phyloP scores from a whole-genome alignment of 371 early-diverging fungal genomes.

The Coemansia sp. region DNA sequence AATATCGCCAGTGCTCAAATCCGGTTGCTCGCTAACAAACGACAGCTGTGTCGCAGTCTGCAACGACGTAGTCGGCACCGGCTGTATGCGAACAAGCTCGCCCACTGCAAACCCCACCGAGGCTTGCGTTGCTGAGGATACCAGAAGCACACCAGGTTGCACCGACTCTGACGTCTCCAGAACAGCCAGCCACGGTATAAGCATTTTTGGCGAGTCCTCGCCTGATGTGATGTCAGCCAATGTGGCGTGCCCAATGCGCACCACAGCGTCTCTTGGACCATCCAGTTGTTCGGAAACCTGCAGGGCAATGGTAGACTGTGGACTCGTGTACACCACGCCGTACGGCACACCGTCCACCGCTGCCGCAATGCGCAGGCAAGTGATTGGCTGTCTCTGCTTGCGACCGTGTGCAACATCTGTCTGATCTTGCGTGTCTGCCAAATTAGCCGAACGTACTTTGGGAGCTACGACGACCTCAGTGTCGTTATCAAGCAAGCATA shows the following conservation, averaged over 20 bases:
- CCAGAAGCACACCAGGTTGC: slow-evolving; percentile 50
- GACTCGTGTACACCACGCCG: slow-evolving; percentile 16
- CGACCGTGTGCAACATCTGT: not conserved
- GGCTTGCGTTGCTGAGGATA: slow-evolving; percentile 4
- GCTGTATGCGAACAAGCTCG: slow-evolving; percentile 31
- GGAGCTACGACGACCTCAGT: slow-evolving; percentile 52
- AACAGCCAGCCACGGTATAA: slow-evolving; percentile 17
- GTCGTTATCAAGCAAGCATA: slow-evolving; percentile 47
- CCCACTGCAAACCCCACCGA: slow-evolving; percentile 15
- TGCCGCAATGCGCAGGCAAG: slow-evolving; percentile 36
- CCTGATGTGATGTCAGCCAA: not conserved
- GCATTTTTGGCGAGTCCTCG: not conserved
- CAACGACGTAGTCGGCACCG: not conserved
- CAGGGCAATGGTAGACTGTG: slow-evolving; percentile 7
- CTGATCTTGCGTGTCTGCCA: slow-evolving; percentile 1
- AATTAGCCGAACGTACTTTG: slow-evolving; percentile 17
- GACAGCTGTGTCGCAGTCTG: not conserved
- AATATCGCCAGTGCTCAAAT: not conserved
- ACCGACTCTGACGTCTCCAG: slow-evolving; percentile 14
- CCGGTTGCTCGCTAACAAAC: slow-evolving; percentile 6
- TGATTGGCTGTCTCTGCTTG: slow-evolving; percentile 1
- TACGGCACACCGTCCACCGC: not conserved
- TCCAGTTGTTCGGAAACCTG: not conserved
- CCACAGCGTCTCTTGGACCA: not conserved
- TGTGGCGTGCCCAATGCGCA: slow-evolving; percentile 24